Base-by-base conservation (phyloP, 2,329 filamentous ascomycete species). In the Cadophora gregata region DNA sequence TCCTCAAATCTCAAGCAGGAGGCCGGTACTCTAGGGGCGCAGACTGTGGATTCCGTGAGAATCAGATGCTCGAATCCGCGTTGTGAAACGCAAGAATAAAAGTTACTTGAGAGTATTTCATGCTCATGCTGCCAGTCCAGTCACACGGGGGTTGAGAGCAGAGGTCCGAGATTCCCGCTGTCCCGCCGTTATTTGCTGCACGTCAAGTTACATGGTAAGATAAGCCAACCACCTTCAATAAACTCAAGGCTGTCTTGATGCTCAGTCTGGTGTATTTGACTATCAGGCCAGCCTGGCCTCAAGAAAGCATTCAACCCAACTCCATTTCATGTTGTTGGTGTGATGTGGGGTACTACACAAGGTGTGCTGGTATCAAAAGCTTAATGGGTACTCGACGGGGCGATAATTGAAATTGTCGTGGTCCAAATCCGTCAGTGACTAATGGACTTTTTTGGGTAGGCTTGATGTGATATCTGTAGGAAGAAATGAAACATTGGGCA, bases 351-450 rank as follows among this genome's bases (percentile, higher is more conserved):
- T 31, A 14, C 3, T 12, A 21, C 25, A 16, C 21, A 16, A 38
- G 55, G 55, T 25, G 55, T 58, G 55, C 31, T 27, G n/a, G 31
- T 58, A 58, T 58, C 55, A 58, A 58, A 58, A 58, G 55, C 55
- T 58, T 58, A 58, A 38, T 42, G 55, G 55, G 19, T 6, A 56
- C 21, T 10, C 21, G 14, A 38, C 6, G 9, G 55, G 9, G 21
- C 55, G 31, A 42, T 12, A 25, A 24, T 58, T 10, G 55, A 42
- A 38, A 19, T 19, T 38, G 19, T 42, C 33, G 55, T 38, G 55
- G 55, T 21, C 16, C 12, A 3, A 31, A 58, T 24, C 33, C 55
- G 29, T 36, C 31, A 38, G 19, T n/a, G n/a, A n/a, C n/a, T n/a
- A n/a, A n/a, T 24, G 6, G 21, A 31, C 27, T 58, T 38, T 42